phyloP scores from a whole-genome alignment of 805 yeast species.

The Wickerhamomyces bisporus region DNA sequence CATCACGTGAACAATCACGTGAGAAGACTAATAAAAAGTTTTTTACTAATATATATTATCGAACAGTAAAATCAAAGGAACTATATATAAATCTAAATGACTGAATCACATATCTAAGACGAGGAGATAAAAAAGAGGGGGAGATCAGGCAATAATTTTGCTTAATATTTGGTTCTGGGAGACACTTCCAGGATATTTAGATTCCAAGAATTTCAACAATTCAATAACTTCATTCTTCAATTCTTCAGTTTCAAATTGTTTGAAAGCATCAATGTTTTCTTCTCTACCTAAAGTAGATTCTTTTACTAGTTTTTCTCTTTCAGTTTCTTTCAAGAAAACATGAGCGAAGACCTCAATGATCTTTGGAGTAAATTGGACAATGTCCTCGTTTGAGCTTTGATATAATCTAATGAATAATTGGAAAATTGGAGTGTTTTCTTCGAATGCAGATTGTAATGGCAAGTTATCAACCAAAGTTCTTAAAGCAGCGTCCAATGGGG shows the following conservation, averaged over 20 bases:
- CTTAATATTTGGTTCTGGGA: constrained; percentile 37
- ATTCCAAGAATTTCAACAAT: constrained; percentile 68
- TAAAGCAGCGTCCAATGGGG: constrained; percentile 73
- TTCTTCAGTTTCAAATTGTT: constrained; percentile 72
- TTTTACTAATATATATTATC: too few species aligned
- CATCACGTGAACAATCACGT: too few species aligned
- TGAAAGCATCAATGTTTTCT: constrained; percentile 68
- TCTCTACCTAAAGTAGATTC: constrained; percentile 85
- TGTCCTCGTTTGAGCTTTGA: constrained; percentile 52
- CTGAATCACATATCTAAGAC: too few species aligned
- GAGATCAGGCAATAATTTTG: constrained; percentile 23
- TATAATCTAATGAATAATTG: constrained; percentile 69
- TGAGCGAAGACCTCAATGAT: constrained; percentile 63
- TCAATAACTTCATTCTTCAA: constrained; percentile 59
- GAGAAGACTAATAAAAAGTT: too few species aligned
- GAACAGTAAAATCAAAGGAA: too few species aligned
- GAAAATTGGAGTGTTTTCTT: constrained; percentile 90
- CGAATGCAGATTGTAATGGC: constrained; percentile 84
- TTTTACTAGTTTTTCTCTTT: constrained; percentile 59
- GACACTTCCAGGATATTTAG: constrained; percentile 58
- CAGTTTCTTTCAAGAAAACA: constrained; percentile 72
- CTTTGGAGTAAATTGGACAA: constrained; percentile 50
- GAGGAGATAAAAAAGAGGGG: too few species aligned
- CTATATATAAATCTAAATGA: background rate
- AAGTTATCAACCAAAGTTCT: constrained; percentile 72